Conservation (phyloP, 2,329 filamentous ascomycete genomes). For the Microdochium trichocladiopsis region DNA sequence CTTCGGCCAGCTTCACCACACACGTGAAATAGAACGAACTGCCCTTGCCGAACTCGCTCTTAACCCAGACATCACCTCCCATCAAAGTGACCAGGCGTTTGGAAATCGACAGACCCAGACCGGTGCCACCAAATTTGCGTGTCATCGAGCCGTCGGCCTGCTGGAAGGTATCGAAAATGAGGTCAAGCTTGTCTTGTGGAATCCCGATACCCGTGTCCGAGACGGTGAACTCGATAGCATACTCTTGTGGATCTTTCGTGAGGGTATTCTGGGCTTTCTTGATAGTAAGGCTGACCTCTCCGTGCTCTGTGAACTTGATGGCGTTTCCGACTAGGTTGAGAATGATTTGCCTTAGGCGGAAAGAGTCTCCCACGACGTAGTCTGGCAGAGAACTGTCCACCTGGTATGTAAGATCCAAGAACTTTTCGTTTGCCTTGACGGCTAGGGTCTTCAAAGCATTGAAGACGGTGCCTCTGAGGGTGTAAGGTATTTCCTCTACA, state of each 20-base stretch:
- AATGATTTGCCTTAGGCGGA: constrained; percentile 93
- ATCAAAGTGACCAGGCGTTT: constrained; percentile 92
- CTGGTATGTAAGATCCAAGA: constrained; percentile 84
- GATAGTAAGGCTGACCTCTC: constrained; percentile 93
- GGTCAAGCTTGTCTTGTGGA: constrained; percentile 85
- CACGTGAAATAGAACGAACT: constrained; percentile 97
- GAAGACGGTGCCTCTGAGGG: constrained; percentile 88
- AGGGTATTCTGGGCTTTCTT: constrained; percentile 57
- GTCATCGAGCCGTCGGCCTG: constrained; percentile 97
- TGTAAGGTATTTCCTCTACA: constrained; percentile 96
- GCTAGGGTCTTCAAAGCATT: constrained; percentile 94
- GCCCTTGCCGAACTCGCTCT: constrained; percentile 83
- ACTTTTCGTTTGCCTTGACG: constrained; percentile 96
- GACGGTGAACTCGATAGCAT: constrained; percentile 92
- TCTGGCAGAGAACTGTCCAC: constrained; percentile 92
- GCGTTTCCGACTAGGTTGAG: constrained; percentile 96
- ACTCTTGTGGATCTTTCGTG: constrained; percentile 65
- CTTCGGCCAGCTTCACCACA: constrained; percentile 75
- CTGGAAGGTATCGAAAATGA: constrained; percentile 99
- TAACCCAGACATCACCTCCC: constrained; percentile 95
- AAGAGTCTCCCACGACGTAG: constrained; percentile 92
- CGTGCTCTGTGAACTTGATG: constrained; percentile 97
- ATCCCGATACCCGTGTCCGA: constrained; percentile 97
- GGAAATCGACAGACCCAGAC: constrained; percentile 88
- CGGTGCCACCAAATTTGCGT: constrained; percentile 90